Evolutionary conservation across 306 rosid genomes (phyloP).

Genomic region (Phaseolus lunatus): DNA sequence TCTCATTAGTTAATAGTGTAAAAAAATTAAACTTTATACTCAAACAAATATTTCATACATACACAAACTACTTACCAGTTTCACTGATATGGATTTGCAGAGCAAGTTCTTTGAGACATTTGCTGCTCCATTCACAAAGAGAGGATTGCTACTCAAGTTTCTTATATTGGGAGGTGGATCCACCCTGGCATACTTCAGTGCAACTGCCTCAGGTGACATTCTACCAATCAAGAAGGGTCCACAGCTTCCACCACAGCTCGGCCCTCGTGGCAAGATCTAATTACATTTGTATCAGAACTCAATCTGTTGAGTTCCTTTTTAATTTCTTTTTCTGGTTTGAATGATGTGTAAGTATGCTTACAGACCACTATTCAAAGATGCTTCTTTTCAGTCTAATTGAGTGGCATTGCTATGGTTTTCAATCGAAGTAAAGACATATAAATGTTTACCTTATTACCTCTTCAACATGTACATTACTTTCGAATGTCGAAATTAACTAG

Average conservation of each 20-base stretch:
- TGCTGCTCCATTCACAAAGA: conserved; percentile 98
- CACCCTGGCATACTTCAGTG: conserved; percentile 79
- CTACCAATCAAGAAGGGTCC: conserved; percentile 98
- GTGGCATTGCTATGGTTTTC: conserved; percentile 40
- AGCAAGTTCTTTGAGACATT: conserved; percentile 99
- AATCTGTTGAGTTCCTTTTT: not conserved
- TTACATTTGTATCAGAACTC: conserved; percentile 20
- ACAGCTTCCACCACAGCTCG: conserved; percentile 90
- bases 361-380: conserved; percentile 51
- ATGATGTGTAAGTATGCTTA: conserved; percentile 61
- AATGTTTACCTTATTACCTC: not conserved
- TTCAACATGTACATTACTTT: not conserved
- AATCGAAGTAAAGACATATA: not conserved
- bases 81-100: conserved; percentile 52
- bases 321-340: conserved; percentile 38
- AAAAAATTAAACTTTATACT: not conserved
- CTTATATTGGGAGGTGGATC: conserved; percentile 91
- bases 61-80: not conserved
- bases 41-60: not conserved
- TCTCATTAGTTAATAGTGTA: not conserved
- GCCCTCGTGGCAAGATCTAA: conserved; percentile 98
- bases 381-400: conserved; percentile 49
- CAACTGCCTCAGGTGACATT: conserved; percentile 83
- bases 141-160: conserved; percentile 94
- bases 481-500: too few relatives aligned